Percentiles rank a stretch among this genome's conserved stretches.
phyloP scores from a whole-genome alignment of 805 yeast species.

The Saccharomycopsis sp. region DNA sequence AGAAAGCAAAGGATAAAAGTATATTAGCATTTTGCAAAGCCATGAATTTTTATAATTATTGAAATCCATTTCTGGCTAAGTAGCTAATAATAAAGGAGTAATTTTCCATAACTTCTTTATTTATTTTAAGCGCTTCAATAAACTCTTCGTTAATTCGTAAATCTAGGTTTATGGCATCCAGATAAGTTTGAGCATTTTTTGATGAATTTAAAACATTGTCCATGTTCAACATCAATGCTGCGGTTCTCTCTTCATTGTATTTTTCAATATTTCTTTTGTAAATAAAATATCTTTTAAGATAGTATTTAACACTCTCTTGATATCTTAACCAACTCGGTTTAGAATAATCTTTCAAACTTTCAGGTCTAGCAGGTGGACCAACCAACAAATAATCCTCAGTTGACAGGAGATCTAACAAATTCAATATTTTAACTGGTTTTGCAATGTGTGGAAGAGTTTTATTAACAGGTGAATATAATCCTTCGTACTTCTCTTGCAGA shows the following conservation, averaged over 20 bases:
- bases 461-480: constrained; percentile 16
- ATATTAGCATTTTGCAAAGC: no score
- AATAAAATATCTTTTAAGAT: constrained; percentile 5
- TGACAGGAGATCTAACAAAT: constrained; percentile 4
- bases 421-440: neutral
- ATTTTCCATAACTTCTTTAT: constrained; percentile 10
- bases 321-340: constrained; percentile 3
- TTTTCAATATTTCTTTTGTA: constrained; percentile 4
- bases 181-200: constrained; percentile 6
- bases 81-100: constrained; percentile 2
- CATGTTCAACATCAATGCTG: neutral
- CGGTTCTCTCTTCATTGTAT: constrained; percentile 1
- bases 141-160: constrained; percentile 7
- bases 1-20: no score
- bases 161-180: constrained; percentile 2
- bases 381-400: neutral
- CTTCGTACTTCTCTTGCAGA: constrained; percentile 1
- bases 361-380: constrained; percentile 8
- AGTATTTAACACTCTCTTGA: constrained; percentile 1
- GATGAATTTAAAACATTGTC: constrained; percentile 2
- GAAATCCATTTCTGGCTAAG: neutral
- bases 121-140: neutral
- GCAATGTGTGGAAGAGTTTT: constrained; percentile 1
- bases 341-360: neutral
- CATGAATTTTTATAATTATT: no score